phyloP scores from a whole-genome alignment of 2,329 filamentous ascomycete species.

The Aspergillus tanneri region DNA sequence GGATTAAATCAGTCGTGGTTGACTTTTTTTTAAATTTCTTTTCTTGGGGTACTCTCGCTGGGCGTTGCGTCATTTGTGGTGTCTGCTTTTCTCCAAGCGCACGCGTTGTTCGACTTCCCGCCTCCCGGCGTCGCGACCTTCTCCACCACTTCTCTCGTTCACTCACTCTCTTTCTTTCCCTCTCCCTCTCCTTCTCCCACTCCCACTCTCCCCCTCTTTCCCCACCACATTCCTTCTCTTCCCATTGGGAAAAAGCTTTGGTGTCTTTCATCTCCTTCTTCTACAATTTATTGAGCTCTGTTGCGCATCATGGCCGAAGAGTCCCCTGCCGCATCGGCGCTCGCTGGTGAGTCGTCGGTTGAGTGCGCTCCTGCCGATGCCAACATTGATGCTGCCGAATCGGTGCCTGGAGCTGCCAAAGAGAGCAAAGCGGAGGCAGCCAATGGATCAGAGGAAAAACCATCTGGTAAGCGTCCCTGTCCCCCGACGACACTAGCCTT shows the following conservation, averaged over 20 bases:
- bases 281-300: slow-evolving; percentile 18
- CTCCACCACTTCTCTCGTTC: slow-evolving; percentile 25
- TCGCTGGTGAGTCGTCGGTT: slow-evolving; percentile 32
- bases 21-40: not conserved
- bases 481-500: not conserved
- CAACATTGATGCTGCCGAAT: slow-evolving; percentile 21
- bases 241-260: slow-evolving; percentile 12
- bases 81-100: slow-evolving; percentile 21
- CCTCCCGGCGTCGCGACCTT: slow-evolving; percentile 31
- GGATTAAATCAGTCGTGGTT: not conserved
- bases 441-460: slow-evolving; percentile 30
- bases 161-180: slow-evolving; percentile 24
- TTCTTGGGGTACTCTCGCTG: slow-evolving; percentile 15
- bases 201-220: slow-evolving; percentile 26
- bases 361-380: slow-evolving; percentile 32
- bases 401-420: slow-evolving; percentile 21
- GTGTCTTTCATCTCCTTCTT: slow-evolving; percentile 12
- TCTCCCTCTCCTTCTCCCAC: slow-evolving; percentile 27
- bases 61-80: slow-evolving; percentile 26
- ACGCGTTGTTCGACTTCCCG: slow-evolving; percentile 31
- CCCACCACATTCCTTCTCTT: slow-evolving; percentile 17
- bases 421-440: slow-evolving; percentile 25
- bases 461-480: slow-evolving; percentile 28
- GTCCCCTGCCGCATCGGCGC: slow-evolving; percentile 33
- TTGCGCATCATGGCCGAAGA: slow-evolving; percentile 42